Base-by-base conservation (phyloP, 169 alveolate genomes). In the Plasmodium fragile region DNA sequence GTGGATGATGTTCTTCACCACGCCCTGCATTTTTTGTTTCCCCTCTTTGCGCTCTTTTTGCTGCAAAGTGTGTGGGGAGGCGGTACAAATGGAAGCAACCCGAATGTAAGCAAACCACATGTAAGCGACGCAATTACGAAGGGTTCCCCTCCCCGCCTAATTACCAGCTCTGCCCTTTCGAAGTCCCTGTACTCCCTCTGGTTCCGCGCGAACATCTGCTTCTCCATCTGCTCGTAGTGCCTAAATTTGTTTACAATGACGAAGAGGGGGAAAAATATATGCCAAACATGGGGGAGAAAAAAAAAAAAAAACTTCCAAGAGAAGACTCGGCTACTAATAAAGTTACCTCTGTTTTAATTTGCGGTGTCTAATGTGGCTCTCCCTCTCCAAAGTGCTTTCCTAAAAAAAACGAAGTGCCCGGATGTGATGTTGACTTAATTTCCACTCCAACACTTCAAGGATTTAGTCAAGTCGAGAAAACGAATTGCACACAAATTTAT, bases 301-400 rank as follows among this genome's bases (percentile, higher is more conserved):
- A 30, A 16, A 32, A 11, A n/a, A 81, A 32, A 13, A 18, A 77
- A 77, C 83, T 11, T 53, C 43, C 71, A 81, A 25, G 41, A 65
- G 53, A 89, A 59, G 43, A 59, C 34, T 25, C 52, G 81, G 34
- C 71, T 16, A 77, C 4, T 28, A 41, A 18, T 25, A n/a, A 16
- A 22, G 36, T 73, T 89, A 89, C 94, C 43, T 77, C 22, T 78
- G 83, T 41, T 30, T 78, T 55, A 89, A 59, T 34, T 78, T 78
- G 28, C 71, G 89, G 41, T 78, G 39, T 89, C 11, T 78, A 10
- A 41, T 7, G n/a, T 78, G 82, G 7, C 45, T 89, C 69, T 89
- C 90, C 45, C 69, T 41, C 70, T 77, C 72, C 45, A 89, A 41
- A 28, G 81, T 28, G 69, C 81, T 78, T 65, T 78, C 69, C 94